Conservation (phyloP, 305 asterid species). For the Fraxinus sp. region DNA sequence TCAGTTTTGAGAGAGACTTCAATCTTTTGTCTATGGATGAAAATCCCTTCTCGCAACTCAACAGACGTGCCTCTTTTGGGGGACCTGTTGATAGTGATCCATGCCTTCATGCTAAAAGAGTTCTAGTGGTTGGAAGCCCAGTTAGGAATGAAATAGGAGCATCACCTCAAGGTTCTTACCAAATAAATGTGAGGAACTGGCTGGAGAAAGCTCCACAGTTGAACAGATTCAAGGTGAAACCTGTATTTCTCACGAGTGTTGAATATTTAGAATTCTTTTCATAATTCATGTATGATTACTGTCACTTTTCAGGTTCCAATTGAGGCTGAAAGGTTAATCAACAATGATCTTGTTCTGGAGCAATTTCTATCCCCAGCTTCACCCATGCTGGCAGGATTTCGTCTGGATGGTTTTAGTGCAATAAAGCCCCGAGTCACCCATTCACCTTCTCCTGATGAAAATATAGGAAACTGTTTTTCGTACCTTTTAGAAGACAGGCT, state of each 20-base stretch:
- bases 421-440: conserved; percentile 78
- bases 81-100: conserved; percentile 75
- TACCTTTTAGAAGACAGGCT: conserved; percentile 75
- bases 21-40: conserved; percentile 75
- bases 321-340: conserved; percentile 78
- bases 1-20: conserved; percentile 65
- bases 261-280: conserved; percentile 5
- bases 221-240: conserved; percentile 85
- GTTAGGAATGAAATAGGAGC: conserved; percentile 55
- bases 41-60: conserved; percentile 70
- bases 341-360: conserved; percentile 80
- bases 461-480: conserved; percentile 35
- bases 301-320: conserved; percentile 70
- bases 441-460: conserved; percentile 63
- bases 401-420: conserved; percentile 85
- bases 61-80: conserved; percentile 84
- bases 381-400: conserved; percentile 91
- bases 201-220: conserved; percentile 73
- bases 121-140: conserved; percentile 68
- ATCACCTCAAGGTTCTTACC: conserved; percentile 62
- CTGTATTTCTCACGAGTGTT: conserved; percentile 20
- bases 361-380: conserved; percentile 77
- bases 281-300: background rate
- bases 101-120: conserved; percentile 84
- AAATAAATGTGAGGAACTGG: conserved; percentile 74